Conservation (phyloP, 1,139 yeast species). For the Geotrichum phurueaensis region DNA sequence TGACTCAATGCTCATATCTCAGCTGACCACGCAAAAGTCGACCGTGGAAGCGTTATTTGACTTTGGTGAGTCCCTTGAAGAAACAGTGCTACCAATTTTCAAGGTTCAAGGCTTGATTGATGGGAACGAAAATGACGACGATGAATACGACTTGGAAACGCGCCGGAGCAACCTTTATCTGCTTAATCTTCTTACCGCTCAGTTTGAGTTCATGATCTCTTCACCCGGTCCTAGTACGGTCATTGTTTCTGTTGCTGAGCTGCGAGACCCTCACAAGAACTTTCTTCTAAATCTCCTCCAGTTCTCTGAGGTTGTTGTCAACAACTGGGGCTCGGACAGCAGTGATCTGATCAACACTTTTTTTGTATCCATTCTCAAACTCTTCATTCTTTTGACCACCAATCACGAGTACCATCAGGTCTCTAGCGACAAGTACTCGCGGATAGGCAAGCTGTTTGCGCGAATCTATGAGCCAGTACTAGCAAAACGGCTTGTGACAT, state of each 20-base stretch:
- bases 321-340: not conserved
- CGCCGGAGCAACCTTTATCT: conserved; percentile 6
- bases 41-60: conserved; percentile 5
- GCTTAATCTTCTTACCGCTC: conserved; percentile 16
- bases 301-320: not conserved
- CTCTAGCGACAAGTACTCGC: conserved; percentile 1
- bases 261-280: conserved; percentile 2
- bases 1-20: conserved; percentile 10
- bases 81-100: conserved; percentile 1
- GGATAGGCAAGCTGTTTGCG: conserved; percentile 8
- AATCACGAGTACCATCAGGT: conserved; percentile 12
- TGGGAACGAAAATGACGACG: conserved; percentile 5
- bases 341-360: conserved; percentile 5
- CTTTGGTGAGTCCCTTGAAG: conserved; percentile 10
- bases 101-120: conserved; percentile 4
- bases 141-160: conserved; percentile 10
- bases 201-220: conserved; percentile 18
- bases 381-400: conserved; percentile 21
- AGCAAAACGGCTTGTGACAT: conserved; percentile 10
- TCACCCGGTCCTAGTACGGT: not conserved
- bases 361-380: conserved; percentile 14
- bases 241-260: conserved; percentile 8
- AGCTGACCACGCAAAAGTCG: conserved; percentile 4
- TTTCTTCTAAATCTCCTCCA: conserved; percentile 4
- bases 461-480: conserved; percentile 10